Evolutionary conservation across 2,329 filamentous ascomycete species (phyloP), one percentile per base, ranked within the genome.

Genomic region (Cytospora piceicola): DNA sequence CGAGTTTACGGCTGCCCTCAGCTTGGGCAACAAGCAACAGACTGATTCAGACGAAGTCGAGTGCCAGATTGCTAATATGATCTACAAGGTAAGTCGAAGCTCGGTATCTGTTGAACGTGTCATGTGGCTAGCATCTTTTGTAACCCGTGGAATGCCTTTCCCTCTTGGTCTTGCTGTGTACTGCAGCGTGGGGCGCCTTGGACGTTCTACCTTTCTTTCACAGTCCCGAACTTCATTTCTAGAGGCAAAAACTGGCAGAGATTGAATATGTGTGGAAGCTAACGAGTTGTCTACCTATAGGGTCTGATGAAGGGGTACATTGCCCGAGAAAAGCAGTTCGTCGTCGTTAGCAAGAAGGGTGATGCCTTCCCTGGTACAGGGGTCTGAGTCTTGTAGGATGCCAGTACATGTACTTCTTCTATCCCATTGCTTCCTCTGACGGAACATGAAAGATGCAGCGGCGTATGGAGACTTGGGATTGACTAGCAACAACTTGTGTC

Each of bases 251-350:
- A 24, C 2, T 14, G 20, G 14, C n/a, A 11, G 7, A 24, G 4
- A 2, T 24, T 24, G 5, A 3, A n/a, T n/a, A 24, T 24, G 8
- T 9, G 2, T 7, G 11, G 24, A 78, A 68, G 78, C 72, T 71
- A 51, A 73, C 70, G 29, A 56, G 65, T 27, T 66, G 30, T 58
- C 55, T n/a, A 36, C 30, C 67, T 56, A 54, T 71, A 97, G 93
- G 91, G 91, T 66, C 83, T 95, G 29, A 97, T 99, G 92, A 99
- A 98, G 79, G 95, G 96, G 51, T 99, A 99, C 78, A 99, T 99
- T 71, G 90, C 94, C 36, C 90, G 94, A 63, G 94, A 97, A 71
- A 88, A 91, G 71, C 91, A 90, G 39, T 94, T 94, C 71, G 91
- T 99, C 32, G 95, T 99, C 24, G 80, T 99, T 65, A 97, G 93